Base-by-base conservation (phyloP, 2,329 filamentous ascomycete species). In the Lachnum nothofagi region DNA sequence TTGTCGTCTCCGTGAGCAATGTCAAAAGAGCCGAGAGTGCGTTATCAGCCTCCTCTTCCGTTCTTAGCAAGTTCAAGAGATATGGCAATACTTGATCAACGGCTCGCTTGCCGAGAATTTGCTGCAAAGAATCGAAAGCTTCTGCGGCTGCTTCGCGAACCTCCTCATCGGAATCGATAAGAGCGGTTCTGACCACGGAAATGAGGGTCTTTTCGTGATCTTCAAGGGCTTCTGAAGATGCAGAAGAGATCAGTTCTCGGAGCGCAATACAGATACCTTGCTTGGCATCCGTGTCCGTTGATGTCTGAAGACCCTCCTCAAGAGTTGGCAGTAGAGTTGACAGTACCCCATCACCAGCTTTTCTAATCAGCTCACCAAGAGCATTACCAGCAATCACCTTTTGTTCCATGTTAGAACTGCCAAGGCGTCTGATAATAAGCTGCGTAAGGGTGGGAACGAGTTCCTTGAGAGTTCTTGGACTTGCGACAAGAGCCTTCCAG, bases 301-400 rank as follows among this genome's bases (percentile, higher is more conserved):
- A 91, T 1, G 80, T 86, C 60, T 93, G 84, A 46, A 98, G 76
- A 31, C 91, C 90, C 66, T 95, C 89, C 66, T 97, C 91, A 42
- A 98, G 80, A 27, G 91, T 95, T 24, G 93, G 93, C 52, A 98
- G 73, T 52, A 98, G 73, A 37, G 82, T 94, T 20, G 90, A 82
- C 55, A 98, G 76, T 49, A 98, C 91, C 48, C 89, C 86, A 67
- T 98, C 93, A 53, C 94, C 93, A 63, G 93, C 91, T 70, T 95
- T 96, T 63, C 93, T 85, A 63, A 98, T 97, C 58, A 98, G 82
- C 67, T 98, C 93, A 64, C 93, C 93, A 48, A 98, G 78, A 42
- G 93, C 90, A 67, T 97, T 97, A 67, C 91, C 91, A 58, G 94
- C 93, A 74, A 98, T 98, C 60, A 95, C 86, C 74, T 96, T 97